A percentile compares a stretch with the other conserved stretches of the same genome.
These are phyloP conservation scores for Metschnikowia rubicola DNA, from an alignment of 805 yeast species.

Conservation along the genomic window DNA sequence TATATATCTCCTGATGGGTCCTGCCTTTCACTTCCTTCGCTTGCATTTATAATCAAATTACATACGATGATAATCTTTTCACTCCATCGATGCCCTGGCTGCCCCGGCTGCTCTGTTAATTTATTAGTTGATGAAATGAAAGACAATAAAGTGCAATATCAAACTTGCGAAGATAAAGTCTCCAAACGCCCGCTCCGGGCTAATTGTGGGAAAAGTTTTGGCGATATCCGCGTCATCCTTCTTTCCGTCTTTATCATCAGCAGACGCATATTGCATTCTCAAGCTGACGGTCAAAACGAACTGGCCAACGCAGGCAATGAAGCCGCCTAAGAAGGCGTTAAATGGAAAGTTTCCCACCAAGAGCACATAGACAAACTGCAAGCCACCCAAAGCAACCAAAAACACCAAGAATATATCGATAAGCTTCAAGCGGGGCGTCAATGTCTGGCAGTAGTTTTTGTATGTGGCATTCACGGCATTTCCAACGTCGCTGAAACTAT, in stretches of 20 bases:
- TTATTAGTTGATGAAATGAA: slow-evolving; percentile 82
- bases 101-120: not conserved
- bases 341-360: slow-evolving; percentile 90
- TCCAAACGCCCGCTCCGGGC: slow-evolving; percentile 66
- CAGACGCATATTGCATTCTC: slow-evolving; percentile 58
- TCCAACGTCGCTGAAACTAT: slow-evolving; percentile 23
- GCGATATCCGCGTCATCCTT: not conserved
- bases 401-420: slow-evolving; percentile 78
- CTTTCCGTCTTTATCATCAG: slow-evolving; percentile 2
- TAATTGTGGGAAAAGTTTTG: slow-evolving; percentile 14
- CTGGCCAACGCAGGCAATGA: slow-evolving; percentile 89
- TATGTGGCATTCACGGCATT: slow-evolving; percentile 34
- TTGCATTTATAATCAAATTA: too few relatives aligned
- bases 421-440: slow-evolving; percentile 52
- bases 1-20: slow-evolving; percentile 3
- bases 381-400: slow-evolving; percentile 66
- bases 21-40: slow-evolving; percentile 5
- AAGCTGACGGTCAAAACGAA: slow-evolving; percentile 84
- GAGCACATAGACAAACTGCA: slow-evolving; percentile 76
- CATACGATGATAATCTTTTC: too few relatives aligned
- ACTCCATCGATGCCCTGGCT: too few relatives aligned
- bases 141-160: slow-evolving; percentile 81
- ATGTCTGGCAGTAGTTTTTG: slow-evolving; percentile 29
- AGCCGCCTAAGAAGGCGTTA: slow-evolving; percentile 94
- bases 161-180: slow-evolving; percentile 87